Base-by-base conservation (phyloP, 2,329 filamentous ascomycete genomes). In the Penicillium verrucosum region DNA sequence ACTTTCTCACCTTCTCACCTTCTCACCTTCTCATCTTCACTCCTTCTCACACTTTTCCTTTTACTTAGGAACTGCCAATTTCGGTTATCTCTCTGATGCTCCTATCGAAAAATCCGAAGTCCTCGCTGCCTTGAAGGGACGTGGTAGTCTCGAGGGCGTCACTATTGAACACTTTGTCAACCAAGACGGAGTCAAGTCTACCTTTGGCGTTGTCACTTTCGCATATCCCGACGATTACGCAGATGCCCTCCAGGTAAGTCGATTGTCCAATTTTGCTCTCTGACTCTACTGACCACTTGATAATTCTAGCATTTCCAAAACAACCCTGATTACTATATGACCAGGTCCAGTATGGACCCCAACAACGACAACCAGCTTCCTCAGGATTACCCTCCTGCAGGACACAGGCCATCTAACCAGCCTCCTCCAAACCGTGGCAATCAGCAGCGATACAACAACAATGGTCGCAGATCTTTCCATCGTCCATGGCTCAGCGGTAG, bases 101-200 rank as follows among this genome's bases (percentile, higher is more conserved):
- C 46, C 37, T n/a, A 36, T 55, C 30, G 11, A 36, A 1, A 37
- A 45, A 18, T 1, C 40, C 65, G 64, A 61, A 21, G 53, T 67
- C 8, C 63, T 70, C 37, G 59, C 66, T 60, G 74, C 73, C 11
- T 14, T 43, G 25, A 36, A 54, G 25, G 34, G 23, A 23, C 30
- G 29, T 21, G 40, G 29, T 30, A 38, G 41, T 27, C 55, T 62
- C 11, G 34, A 43, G 29, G 30, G 7, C 4, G n/a, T 43, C 8
- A 9, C 6, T 6, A 21, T 38, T 10, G 27, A 34, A 25, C 27
- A 14, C 21, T 42, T 34, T 9, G 29, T 45, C 32, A n/a, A 25
- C 14, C n/a, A 12, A 10, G 12, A 41, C 16, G 42, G 41, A 2
- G 12, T 14, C 10, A 14, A 50, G 4, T 38, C 47, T 21, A 49